A percentile compares a stretch with the other conserved stretches of the same genome.
These are phyloP conservation scores for Colletotrichum horii DNA, from an alignment of 2,329 filamentous ascomycete genomes.

Conservation along the genomic window DNA sequence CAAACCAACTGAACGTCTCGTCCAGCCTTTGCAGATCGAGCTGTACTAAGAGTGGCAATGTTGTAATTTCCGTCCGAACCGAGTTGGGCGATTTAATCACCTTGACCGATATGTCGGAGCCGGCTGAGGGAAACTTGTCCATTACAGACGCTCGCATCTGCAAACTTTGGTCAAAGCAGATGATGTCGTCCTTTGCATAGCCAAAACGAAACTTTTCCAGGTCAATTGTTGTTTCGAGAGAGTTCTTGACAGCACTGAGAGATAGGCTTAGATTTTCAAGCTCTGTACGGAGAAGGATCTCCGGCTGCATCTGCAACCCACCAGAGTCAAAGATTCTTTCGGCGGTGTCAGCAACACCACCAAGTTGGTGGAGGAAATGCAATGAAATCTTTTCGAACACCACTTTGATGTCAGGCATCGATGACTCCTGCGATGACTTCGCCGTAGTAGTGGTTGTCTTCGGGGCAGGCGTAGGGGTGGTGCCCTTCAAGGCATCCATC, in stretches of 20 bases:
- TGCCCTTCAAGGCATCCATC: slow-evolving; percentile 46
- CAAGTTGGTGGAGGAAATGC: slow-evolving; percentile 60
- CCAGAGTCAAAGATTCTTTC: slow-evolving; percentile 48
- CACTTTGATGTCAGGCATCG: slow-evolving; percentile 47
- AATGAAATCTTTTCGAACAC: slow-evolving; percentile 55
- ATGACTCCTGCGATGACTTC: slow-evolving; percentile 4
- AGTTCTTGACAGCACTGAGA: slow-evolving; percentile 30
- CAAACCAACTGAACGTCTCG: slow-evolving; percentile 86
- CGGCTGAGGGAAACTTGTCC: slow-evolving; percentile 61
- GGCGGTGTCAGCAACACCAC: slow-evolving; percentile 56
- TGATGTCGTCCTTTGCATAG: slow-evolving; percentile 65
- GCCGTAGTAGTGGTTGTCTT: slow-evolving; percentile 8
- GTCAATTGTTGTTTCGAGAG: slow-evolving; percentile 44
- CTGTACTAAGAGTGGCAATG: slow-evolving; percentile 76
- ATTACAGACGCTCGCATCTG: slow-evolving; percentile 65
- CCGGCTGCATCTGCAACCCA: slow-evolving; percentile 46
- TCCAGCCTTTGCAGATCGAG: slow-evolving; percentile 83
- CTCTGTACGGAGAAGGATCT: slow-evolving; percentile 57
- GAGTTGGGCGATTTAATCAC: slow-evolving; percentile 49
- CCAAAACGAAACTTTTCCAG: slow-evolving; percentile 67
- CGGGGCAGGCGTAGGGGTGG: slow-evolving; percentile 13
- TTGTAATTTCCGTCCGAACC: slow-evolving; percentile 69
- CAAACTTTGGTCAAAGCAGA: slow-evolving; percentile 64
- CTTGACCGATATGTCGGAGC: slow-evolving; percentile 63
- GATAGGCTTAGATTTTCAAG: slow-evolving; percentile 48